Conservation (phyloP, 805 yeast genomes). For the Wickerhamiella bombiphila region DNA sequence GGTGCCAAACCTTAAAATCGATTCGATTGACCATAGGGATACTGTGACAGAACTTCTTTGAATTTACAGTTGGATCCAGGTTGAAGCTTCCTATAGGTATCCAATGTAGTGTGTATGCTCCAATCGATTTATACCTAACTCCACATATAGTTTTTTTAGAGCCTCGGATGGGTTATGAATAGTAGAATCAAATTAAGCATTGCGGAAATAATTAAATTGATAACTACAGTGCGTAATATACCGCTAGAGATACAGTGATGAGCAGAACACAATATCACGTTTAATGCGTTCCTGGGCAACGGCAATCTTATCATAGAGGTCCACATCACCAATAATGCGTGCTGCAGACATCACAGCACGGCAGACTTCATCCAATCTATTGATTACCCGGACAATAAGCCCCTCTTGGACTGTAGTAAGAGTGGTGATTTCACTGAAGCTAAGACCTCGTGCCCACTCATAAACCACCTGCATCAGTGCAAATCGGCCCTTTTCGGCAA, state of each 20-base stretch:
- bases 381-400: slow-evolving; percentile 88
- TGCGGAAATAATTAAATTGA: no score
- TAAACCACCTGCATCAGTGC: slow-evolving; percentile 87
- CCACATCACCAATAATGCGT: slow-evolving; percentile 82
- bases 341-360: slow-evolving; percentile 91
- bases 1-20: no score
- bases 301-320: slow-evolving; percentile 76
- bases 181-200: no score
- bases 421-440: slow-evolving; percentile 82
- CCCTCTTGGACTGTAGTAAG: slow-evolving; percentile 89
- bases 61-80: no score
- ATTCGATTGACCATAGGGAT: no score
- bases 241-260: slow-evolving; percentile 74
- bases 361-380: slow-evolving; percentile 86
- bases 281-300: slow-evolving; percentile 89
- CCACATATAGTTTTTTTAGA: no score
- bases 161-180: no score
- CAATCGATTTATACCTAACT: no score
- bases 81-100: no score
- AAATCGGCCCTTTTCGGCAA: slow-evolving; percentile 69
- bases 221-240: no score
- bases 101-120: no score
- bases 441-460: slow-evolving; percentile 94
- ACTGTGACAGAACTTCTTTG: no score
- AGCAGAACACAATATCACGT: slow-evolving; percentile 94